These are phyloP conservation scores for Pichia sp. DNA, from an alignment of 1,139 yeast genomes.

Conservation along the genomic window DNA sequence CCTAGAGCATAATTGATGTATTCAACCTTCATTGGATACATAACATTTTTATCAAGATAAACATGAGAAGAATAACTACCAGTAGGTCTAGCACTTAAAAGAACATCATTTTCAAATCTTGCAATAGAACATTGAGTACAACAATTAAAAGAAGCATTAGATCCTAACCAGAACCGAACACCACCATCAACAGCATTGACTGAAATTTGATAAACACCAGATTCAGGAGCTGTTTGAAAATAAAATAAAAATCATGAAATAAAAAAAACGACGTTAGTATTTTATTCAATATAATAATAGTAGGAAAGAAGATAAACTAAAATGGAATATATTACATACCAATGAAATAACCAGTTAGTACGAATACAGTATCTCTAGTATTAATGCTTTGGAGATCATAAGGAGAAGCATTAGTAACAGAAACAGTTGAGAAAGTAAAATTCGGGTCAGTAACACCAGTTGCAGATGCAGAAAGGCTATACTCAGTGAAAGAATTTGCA, in stretches of 20 bases:
- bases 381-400: constrained; percentile 5
- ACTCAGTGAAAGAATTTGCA: constrained; percentile 4
- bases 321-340: background rate
- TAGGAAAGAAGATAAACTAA: background rate
- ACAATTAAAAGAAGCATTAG: constrained; percentile 25
- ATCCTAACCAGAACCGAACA: constrained; percentile 23
- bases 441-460: constrained; percentile 11
- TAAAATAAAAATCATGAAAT: background rate
- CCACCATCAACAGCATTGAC: constrained; percentile 23
- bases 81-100: too few relatives aligned
- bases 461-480: constrained; percentile 3
- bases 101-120: too few relatives aligned
- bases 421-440: background rate
- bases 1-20: too few relatives aligned
- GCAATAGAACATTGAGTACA: constrained; percentile 15
- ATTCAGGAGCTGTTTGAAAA: constrained; percentile 12
- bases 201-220: constrained; percentile 20
- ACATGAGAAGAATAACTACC: too few relatives aligned
- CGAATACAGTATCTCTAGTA: constrained; percentile 7
- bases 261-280: background rate
- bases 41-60: too few relatives aligned
- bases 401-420: background rate
- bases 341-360: constrained; percentile 13
- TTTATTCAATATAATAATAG: background rate
- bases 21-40: too few relatives aligned